phyloP scores from a whole-genome alignment of 2,329 filamentous ascomycete genomes.

The Neofusicoccum parvum region DNA sequence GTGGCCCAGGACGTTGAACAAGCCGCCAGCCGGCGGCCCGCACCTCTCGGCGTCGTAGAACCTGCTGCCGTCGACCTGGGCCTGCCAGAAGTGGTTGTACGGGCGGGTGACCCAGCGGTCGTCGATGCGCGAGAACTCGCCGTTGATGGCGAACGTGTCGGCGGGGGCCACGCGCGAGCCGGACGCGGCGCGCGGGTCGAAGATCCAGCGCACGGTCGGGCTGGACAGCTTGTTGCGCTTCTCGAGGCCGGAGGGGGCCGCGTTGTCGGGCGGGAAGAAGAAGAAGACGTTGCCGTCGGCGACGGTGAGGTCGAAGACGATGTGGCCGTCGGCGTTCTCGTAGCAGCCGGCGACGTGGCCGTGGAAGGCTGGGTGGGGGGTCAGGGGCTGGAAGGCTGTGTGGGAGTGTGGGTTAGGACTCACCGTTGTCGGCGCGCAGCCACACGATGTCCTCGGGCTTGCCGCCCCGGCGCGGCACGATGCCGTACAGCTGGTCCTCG shows the following conservation, averaged over 20 bases:
- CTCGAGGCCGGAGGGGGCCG: conserved; percentile 34
- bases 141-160: conserved; percentile 41
- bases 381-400: conserved; percentile 6
- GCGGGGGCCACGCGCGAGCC: conserved; percentile 33
- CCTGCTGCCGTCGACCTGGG: conserved; percentile 38
- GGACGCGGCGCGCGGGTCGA: conserved; percentile 39
- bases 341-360: conserved; percentile 48
- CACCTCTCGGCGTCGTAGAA: conserved; percentile 37
- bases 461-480: conserved; percentile 54
- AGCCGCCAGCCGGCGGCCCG: conserved; percentile 33
- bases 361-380: conserved; percentile 35
- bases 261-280: conserved; percentile 45
- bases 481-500: conserved; percentile 59
- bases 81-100: conserved; percentile 46
- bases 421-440: conserved; percentile 56
- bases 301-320: conserved; percentile 42
- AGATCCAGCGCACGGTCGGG: conserved; percentile 43
- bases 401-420: conserved; percentile 6
- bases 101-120: conserved; percentile 45
- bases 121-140: conserved; percentile 50
- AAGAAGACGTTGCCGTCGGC: conserved; percentile 48
- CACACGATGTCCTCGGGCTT: conserved; percentile 57
- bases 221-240: conserved; percentile 46
- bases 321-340: conserved; percentile 41
- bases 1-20: conserved; percentile 39